Conservation (phyloP, 2,329 filamentous ascomycete genomes). For the Leptographium procerum region DNA sequence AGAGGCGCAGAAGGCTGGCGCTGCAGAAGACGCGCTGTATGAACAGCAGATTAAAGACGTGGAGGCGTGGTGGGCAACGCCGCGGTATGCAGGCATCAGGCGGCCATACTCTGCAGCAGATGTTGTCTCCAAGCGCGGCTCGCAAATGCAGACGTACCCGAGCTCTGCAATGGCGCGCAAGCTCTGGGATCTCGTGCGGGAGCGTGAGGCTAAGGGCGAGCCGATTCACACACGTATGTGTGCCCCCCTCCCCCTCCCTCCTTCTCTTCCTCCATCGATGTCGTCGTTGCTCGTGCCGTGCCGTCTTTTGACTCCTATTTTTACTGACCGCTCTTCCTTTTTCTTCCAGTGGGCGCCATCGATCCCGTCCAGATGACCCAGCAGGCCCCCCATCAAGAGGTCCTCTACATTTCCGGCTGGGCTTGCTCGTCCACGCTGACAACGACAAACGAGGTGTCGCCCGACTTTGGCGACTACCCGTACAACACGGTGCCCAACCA, state of each 20-base stretch:
- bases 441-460: conserved; percentile 90
- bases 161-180: conserved; percentile 93
- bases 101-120: conserved; percentile 83
- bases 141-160: conserved; percentile 76
- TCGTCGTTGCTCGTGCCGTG: background rate
- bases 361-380: conserved; percentile 99
- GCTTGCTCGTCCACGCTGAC: conserved; percentile 91
- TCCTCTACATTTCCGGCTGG: conserved; percentile 94
- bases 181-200: conserved; percentile 77
- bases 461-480: conserved; percentile 96
- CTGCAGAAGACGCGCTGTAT: conserved; percentile 75
- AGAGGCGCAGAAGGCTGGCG: conserved; percentile 64
- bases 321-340: background rate
- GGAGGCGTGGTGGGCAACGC: conserved; percentile 79
- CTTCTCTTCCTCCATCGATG: background rate
- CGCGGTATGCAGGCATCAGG: conserved; percentile 80
- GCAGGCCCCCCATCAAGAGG: conserved; percentile 89
- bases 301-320: background rate
- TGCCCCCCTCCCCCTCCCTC: too few relatives aligned
- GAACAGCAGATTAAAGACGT: conserved; percentile 76
- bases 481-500: conserved; percentile 99
- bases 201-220: conserved; percentile 65
- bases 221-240: conserved; percentile 83
- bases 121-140: conserved; percentile 85
- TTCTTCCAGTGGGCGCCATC: conserved; percentile 72